A percentile compares a stretch with the other conserved stretches of the same genome.
These are phyloP conservation scores for Elongisporangium undulatum DNA, from an alignment of 352 stramenopile genomes.

Conservation along the genomic window DNA sequence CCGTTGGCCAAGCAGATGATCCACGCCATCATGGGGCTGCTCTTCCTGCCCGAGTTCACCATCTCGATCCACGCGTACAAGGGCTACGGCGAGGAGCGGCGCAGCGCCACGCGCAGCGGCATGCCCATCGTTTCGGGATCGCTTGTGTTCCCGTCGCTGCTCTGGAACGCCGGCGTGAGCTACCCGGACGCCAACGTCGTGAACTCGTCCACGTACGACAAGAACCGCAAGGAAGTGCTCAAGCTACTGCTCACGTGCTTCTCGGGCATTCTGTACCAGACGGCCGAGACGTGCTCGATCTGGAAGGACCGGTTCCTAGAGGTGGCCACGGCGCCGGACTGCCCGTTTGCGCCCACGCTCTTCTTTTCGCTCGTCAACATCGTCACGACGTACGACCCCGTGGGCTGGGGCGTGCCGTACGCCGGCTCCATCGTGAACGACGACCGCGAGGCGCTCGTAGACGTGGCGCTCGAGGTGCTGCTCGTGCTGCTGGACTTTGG, in stretches of 20 bases:
- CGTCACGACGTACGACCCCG: slow-evolving; percentile 92
- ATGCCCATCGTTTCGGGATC: slow-evolving; percentile 23
- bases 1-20: slow-evolving; percentile 74
- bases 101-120: slow-evolving; percentile 52
- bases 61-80: slow-evolving; percentile 84
- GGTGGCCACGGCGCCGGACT: slow-evolving; percentile 86
- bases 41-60: slow-evolving; percentile 86
- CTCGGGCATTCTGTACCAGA: slow-evolving; percentile 95
- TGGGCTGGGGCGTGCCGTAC: slow-evolving; percentile 89
- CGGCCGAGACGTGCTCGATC: slow-evolving; percentile 88
- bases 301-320: slow-evolving; percentile 91
- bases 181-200: slow-evolving; percentile 76
- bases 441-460: slow-evolving; percentile 88
- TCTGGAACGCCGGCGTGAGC: slow-evolving; percentile 77
- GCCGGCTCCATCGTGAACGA: slow-evolving; percentile 86
- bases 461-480: slow-evolving; percentile 91
- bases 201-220: slow-evolving; percentile 80
- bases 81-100: slow-evolving; percentile 68
- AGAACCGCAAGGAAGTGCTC: slow-evolving; percentile 95
- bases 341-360: slow-evolving; percentile 91
- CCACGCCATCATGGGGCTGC: slow-evolving; percentile 80
- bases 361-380: slow-evolving; percentile 97
- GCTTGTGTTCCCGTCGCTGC: slow-evolving; percentile 68
- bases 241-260: slow-evolving; percentile 92
- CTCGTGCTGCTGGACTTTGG: slow-evolving; percentile 94